Percentiles rank a stretch among this genome's conserved stretches.
phyloP scores from a whole-genome alignment of 2,329 filamentous ascomycete species.

The Fusarium sp. region DNA sequence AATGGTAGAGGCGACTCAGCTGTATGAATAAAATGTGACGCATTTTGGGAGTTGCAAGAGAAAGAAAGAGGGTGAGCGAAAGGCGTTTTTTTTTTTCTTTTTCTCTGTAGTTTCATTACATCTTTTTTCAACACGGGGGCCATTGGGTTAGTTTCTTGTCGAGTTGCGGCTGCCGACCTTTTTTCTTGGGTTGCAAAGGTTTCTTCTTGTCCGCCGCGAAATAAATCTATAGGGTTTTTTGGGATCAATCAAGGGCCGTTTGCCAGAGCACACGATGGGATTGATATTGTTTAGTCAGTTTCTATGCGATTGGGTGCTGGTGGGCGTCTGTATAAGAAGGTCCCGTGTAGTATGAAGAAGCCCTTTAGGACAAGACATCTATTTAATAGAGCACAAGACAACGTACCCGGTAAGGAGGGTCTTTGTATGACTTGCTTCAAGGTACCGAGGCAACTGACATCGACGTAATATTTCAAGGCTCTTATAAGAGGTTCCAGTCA shows the following conservation, averaged over 20 bases:
- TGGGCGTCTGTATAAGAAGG: neutral
- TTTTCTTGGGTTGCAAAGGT: slow-evolving; percentile 3
- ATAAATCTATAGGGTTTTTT: slow-evolving; percentile 14
- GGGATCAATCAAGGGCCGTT: slow-evolving; percentile 8
- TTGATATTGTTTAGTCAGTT: neutral
- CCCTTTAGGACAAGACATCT: neutral
- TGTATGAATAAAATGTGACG: slow-evolving; percentile 47
- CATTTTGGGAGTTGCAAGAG: slow-evolving; percentile 29
- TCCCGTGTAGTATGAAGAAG: neutral
- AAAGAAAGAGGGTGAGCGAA: slow-evolving; percentile 29
- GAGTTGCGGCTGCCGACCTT: neutral
- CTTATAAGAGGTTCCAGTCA: neutral
- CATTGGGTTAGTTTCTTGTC: slow-evolving; percentile 21
- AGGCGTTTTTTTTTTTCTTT: slow-evolving; percentile 33
- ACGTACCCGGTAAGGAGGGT: neutral
- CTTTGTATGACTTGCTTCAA: neutral
- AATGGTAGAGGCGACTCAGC: slow-evolving; percentile 42
- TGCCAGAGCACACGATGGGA: neutral
- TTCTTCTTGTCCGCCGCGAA: neutral
- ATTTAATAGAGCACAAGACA: neutral
- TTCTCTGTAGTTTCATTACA: slow-evolving; percentile 1
- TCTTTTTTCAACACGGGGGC: neutral
- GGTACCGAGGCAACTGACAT: neutral
- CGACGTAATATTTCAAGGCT: neutral
- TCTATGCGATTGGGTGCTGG: neutral